Evolutionary conservation across 176 grass and related monocot genomes (phyloP), one percentile per base, ranked within the genome.

Genomic region (Eleusine indica): DNA sequence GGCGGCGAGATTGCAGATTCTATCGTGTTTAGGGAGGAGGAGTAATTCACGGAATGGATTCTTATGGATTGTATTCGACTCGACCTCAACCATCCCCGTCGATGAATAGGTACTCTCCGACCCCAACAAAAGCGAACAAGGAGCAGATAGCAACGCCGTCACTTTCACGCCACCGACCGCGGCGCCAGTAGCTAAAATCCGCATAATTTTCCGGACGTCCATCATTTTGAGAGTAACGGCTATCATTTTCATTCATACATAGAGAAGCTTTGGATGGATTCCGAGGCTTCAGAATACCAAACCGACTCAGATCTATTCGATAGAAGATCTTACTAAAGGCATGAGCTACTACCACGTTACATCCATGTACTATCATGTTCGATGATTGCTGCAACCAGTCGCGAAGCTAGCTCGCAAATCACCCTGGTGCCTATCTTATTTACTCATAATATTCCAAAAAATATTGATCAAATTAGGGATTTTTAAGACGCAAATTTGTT

Each of bases 121-220:
- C 2, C 58, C 57, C 58, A 61, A n/a, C 58, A 61, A 61, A 61
- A 61, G 58, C 58, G 58, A 22, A 61, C 21, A 25, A 6, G 35
- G 21, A 49, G 65, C 30, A 56, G 49, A 73, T 52, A 75, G 73
- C 72, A 15, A 42, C 48, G 62, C 38, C 42, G 41, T 74, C 70
- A 6, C 56, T 83, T 64, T 83, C 52, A 25, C 51, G 18, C 51
- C 51, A 47, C 19, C 80, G 52, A 58, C 67, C 46, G 9, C 43
- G 9, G 19, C 51, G 14, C 41, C 14, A 25, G 68, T 44, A 46
- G 16, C 66, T 11, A 15, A 58, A 70, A 58, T 25, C 35, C 66
- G 21, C 79, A 81, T 16, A 19, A 71, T 29, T 7, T 40, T 10
- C 6, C 12, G 25, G 18, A 18, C 10, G 4, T 14, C n/a, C 4